Percentiles rank a stretch among this genome's conserved stretches.
These are phyloP conservation scores for Papiliotrema laurentii DNA, from an alignment of 1,284 basidiomycete species.

Conservation along the genomic window DNA sequence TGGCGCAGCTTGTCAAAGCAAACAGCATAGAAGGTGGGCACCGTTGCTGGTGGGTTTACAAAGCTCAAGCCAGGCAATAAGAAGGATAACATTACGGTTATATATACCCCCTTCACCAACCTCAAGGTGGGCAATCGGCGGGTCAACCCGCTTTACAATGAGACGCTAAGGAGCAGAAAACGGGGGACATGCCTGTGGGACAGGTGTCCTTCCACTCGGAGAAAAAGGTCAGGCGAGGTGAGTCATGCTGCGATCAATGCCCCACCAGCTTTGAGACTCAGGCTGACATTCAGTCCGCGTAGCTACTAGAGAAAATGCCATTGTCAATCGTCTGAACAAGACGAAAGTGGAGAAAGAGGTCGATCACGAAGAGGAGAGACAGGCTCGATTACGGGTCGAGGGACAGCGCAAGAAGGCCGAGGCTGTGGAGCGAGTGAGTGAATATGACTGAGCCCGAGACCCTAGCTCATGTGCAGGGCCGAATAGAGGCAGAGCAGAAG, in stretches of 20 bases:
- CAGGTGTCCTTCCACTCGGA: slow-evolving; percentile 92
- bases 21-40: slow-evolving; percentile 90
- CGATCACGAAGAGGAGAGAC: slow-evolving; percentile 82
- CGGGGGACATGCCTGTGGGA: slow-evolving; percentile 92
- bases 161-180: slow-evolving; percentile 60
- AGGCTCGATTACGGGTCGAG: slow-evolving; percentile 77
- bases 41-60: not conserved
- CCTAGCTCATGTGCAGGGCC: slow-evolving; percentile 17
- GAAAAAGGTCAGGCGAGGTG: slow-evolving; percentile 75
- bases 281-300: slow-evolving; percentile 59
- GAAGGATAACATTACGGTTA: slow-evolving; percentile 81
- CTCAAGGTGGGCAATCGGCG: slow-evolving; percentile 63
- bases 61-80: slow-evolving; percentile 69
- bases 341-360: slow-evolving; percentile 80
- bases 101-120: slow-evolving; percentile 87
- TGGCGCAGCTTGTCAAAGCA: slow-evolving; percentile 92
- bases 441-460: not conserved
- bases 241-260: too few species aligned
- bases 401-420: slow-evolving; percentile 61
- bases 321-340: slow-evolving; percentile 93
- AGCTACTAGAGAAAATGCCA: slow-evolving; percentile 73
- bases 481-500: slow-evolving; percentile 37
- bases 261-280: not conserved
- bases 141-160: not conserved
- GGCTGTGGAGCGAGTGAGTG: slow-evolving; percentile 53